Conservation (phyloP, 1,284 basidiomycete genomes). For the Ustilago esculenta region DNA sequence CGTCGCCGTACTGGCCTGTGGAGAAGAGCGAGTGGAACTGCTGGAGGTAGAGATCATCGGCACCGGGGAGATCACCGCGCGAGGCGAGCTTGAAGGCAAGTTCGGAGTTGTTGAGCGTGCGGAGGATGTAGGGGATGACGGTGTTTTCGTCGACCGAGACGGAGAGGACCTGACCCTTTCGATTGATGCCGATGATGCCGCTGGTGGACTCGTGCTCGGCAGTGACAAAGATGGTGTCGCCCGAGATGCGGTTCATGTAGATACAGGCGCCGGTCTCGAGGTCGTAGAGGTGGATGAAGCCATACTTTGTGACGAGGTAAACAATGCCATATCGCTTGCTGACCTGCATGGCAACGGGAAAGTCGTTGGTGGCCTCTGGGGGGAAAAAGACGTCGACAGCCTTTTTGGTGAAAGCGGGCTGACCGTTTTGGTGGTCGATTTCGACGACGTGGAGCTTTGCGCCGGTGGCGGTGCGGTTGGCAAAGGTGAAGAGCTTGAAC, state of each 20-base stretch:
- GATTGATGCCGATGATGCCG: constrained; percentile 99
- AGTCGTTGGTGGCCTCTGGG: constrained; percentile 96
- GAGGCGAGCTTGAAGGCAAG: constrained; percentile 98
- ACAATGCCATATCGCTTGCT: constrained; percentile 96
- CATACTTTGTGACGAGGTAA: constrained; percentile 98
- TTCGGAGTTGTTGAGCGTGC: constrained; percentile 94
- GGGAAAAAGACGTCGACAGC: constrained; percentile 99
- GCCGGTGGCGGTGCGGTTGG: constrained; percentile 91
- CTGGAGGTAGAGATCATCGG: constrained; percentile 94
- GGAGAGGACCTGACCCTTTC: constrained; percentile 97
- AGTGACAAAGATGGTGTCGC: constrained; percentile 99
- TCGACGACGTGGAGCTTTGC: constrained; percentile 99
- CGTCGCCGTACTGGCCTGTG: constrained; percentile 88
- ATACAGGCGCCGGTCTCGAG: constrained; percentile 97
- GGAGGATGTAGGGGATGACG: constrained; percentile 92
- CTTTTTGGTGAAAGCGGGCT: constrained; percentile 96
- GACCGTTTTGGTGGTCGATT: constrained; percentile 94
- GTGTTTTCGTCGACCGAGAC: constrained; percentile 97
- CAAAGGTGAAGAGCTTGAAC: constrained; percentile 91
- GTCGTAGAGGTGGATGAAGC: constrained; percentile 99
- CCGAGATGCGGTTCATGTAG: constrained; percentile 99
- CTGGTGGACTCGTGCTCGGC: constrained; percentile 92
- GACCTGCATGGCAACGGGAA: constrained; percentile 99
- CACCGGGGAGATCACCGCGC: constrained; percentile 95
- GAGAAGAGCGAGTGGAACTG: constrained; percentile 95